phyloP scores from a whole-genome alignment of 108 stramenopile species.

The Cyclotella sp. region DNA sequence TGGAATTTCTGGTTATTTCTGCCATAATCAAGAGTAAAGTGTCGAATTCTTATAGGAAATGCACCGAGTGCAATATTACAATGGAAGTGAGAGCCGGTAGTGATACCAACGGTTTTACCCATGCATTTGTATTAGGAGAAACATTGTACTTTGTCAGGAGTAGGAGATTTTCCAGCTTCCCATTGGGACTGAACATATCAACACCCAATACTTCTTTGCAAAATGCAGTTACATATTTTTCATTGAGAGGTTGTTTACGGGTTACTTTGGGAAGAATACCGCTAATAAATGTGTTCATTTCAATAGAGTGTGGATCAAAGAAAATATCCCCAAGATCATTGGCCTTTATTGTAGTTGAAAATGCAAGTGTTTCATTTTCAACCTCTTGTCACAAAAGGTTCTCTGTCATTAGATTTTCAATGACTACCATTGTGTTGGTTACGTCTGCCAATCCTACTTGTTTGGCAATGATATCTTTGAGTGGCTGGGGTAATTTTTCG shows the following conservation, averaged over 20 bases:
- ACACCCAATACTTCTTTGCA: conserved; percentile 53
- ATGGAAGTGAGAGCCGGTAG: conserved; percentile 53
- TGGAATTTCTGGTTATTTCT: conserved; percentile 73
- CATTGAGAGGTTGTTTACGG: conserved; percentile 48
- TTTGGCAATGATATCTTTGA: no score
- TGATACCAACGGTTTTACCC: conserved; percentile 58
- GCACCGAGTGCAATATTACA: conserved; percentile 69
- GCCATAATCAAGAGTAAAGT: conserved; percentile 62
- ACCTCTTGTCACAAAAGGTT: conserved; percentile 35
- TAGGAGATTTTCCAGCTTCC: no score
- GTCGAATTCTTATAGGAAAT: conserved; percentile 54
- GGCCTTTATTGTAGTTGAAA: conserved; percentile 19
- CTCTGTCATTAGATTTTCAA: conserved; percentile 42
- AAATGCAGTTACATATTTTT: conserved; percentile 55
- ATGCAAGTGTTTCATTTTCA: conserved; percentile 29
- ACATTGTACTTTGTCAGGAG: conserved; percentile 59
- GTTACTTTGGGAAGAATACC: conserved; percentile 64
- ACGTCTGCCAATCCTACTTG: conserved; percentile 35
- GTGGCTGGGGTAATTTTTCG: no score
- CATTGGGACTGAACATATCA: no score
- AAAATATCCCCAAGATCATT: conserved; percentile 44
- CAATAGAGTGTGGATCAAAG: conserved; percentile 65
- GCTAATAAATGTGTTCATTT: no score
- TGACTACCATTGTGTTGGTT: conserved; percentile 46
- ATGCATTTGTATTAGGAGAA: conserved; percentile 45